Evolutionary conservation across 208 protist genomes (phyloP).

Genomic region (Leishmania major): DNA sequence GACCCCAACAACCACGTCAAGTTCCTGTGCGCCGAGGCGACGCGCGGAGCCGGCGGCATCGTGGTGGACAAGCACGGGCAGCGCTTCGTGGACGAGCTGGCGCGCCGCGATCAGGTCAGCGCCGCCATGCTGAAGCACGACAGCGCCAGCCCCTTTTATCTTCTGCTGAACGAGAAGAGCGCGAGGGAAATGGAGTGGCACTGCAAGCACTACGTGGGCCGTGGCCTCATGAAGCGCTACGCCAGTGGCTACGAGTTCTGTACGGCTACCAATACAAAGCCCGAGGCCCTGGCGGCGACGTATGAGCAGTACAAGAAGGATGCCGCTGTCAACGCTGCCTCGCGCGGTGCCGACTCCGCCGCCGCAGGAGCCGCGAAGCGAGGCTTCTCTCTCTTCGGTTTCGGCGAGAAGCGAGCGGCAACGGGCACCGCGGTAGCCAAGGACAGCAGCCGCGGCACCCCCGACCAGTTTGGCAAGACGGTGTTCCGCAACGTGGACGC

Average conservation of each 20-base stretch:
- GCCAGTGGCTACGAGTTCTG: constrained; percentile 44
- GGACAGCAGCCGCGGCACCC: constrained; percentile 16
- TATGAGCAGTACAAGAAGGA: constrained; percentile 60
- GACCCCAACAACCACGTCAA: constrained; percentile 83
- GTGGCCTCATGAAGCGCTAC: constrained; percentile 76
- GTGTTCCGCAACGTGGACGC: constrained; percentile 67
- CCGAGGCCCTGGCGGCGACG: constrained; percentile 34
- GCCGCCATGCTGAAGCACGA: constrained; percentile 60
- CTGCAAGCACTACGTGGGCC: constrained; percentile 80
- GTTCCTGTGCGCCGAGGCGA: constrained; percentile 94
- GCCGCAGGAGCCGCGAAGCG: constrained; percentile 7
- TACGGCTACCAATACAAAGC: constrained; percentile 42
- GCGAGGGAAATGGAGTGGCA: constrained; percentile 75
- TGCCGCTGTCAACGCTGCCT: constrained; percentile 28
- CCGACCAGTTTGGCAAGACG: constrained; percentile 86
- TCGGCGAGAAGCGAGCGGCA: background rate
- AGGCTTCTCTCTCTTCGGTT: constrained; percentile 40
- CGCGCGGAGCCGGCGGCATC: constrained; percentile 93
- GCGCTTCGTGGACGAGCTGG: constrained; percentile 86
- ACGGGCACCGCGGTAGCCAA: constrained; percentile 1
- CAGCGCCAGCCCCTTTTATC: constrained; percentile 48
- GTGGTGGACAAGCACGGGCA: constrained; percentile 57
- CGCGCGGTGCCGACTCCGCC: constrained; percentile 6
- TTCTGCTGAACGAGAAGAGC: constrained; percentile 62
- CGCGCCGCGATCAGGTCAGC: constrained; percentile 89